phyloP scores from a whole-genome alignment of 1,139 yeast species.

The Candida tropicalis region DNA sequence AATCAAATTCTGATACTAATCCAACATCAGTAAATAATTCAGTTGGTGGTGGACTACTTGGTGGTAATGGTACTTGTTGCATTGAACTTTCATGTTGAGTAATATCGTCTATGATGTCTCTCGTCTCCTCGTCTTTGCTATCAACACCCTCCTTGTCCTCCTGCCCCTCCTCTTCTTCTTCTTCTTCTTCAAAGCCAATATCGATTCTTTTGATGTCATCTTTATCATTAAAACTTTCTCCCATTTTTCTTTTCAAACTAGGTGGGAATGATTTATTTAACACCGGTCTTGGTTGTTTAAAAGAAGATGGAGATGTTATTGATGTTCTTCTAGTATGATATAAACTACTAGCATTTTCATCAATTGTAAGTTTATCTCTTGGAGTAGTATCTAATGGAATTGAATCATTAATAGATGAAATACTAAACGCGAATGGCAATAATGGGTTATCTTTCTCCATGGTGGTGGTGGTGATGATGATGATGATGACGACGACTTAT shows the following conservation, averaged over 20 bases:
- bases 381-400: constrained; percentile 38
- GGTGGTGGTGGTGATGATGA: no score
- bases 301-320: constrained; percentile 8
- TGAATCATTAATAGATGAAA: constrained; percentile 29
- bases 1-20: constrained; percentile 32
- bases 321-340: constrained; percentile 37
- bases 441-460: constrained; percentile 45
- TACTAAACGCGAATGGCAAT: constrained; percentile 47
- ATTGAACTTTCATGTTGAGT: constrained; percentile 22
- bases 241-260: constrained; percentile 46
- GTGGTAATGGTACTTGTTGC: constrained; percentile 22
- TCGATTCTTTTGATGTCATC: constrained; percentile 46
- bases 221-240: constrained; percentile 49
- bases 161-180: constrained; percentile 16
- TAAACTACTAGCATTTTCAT: constrained; percentile 42
- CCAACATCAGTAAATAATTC: constrained; percentile 18
- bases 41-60: constrained; percentile 34
- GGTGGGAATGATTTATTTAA: constrained; percentile 45
- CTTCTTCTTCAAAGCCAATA: constrained; percentile 16
- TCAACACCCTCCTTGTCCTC: constrained; percentile 8
- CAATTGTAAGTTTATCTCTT: constrained; percentile 34
- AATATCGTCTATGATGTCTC: no score
- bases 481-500: no score
- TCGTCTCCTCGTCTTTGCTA: no score
- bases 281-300: constrained; percentile 31